These are phyloP conservation scores for Ambrosia hybrid DNA, from an alignment of 140 eudicot species.

Conservation along the genomic window DNA sequence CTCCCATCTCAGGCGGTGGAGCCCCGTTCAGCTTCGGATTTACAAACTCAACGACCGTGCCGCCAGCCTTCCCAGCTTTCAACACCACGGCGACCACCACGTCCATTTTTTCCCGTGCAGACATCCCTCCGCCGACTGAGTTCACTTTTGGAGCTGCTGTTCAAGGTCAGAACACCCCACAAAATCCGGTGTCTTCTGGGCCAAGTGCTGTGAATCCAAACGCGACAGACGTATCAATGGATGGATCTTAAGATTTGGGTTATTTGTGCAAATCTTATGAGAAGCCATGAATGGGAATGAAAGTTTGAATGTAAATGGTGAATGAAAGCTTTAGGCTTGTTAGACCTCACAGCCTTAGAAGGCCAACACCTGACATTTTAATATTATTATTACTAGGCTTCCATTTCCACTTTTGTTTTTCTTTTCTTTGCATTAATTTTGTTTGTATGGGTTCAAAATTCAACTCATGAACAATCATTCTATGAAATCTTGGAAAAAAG, in stretches of 20 bases:
- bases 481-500: background rate
- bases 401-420: background rate
- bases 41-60: slow-evolving; percentile 39
- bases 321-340: slow-evolving; percentile 32
- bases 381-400: slow-evolving; percentile 18
- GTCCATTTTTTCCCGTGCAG: slow-evolving; percentile 63
- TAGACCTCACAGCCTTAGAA: slow-evolving; percentile 28
- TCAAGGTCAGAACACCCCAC: slow-evolving; percentile 31
- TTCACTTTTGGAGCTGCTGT: slow-evolving; percentile 81
- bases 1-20: slow-evolving; percentile 42
- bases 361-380: background rate
- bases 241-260: slow-evolving; percentile 54
- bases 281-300: slow-evolving; percentile 31
- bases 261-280: slow-evolving; percentile 37
- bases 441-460: background rate
- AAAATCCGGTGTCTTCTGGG: slow-evolving; percentile 26
- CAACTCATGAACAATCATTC: background rate
- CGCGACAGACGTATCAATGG: slow-evolving; percentile 63
- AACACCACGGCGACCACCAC: slow-evolving; percentile 43
- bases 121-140: slow-evolving; percentile 54
- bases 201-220: slow-evolving; percentile 33
- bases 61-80: slow-evolving; percentile 49
- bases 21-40: slow-evolving; percentile 72
- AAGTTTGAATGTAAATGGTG: slow-evolving; percentile 40
- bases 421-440: background rate